Evolutionary conservation across 192 early-diverging fungal genomes (phyloP).

Genomic region (Phlyctochytrium arcticum): DNA sequence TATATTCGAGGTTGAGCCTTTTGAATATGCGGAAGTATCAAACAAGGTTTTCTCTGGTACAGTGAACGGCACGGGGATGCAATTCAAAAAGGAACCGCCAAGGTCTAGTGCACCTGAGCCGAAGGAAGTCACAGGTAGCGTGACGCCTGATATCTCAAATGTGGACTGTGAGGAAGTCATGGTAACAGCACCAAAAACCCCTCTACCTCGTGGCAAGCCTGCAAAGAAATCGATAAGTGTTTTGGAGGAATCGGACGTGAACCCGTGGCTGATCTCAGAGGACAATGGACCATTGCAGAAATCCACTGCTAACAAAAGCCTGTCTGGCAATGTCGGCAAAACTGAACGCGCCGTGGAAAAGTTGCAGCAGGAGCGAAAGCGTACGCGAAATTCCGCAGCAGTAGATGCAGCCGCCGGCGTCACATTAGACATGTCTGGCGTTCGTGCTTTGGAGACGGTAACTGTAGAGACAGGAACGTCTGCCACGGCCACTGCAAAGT

Average conservation of each 20-base stretch:
- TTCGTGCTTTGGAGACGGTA: slow-evolving; percentile 46
- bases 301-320: slow-evolving; percentile 45
- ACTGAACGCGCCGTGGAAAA: slow-evolving; percentile 64
- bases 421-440: slow-evolving; percentile 66
- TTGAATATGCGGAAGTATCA: slow-evolving; percentile 13
- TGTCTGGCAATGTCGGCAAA: slow-evolving; percentile 55
- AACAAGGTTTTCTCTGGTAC: slow-evolving; percentile 17
- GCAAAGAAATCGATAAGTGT: background rate
- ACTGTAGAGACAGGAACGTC: too few relatives aligned
- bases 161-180: background rate
- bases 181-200: too few relatives aligned
- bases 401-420: slow-evolving; percentile 52
- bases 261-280: slow-evolving; percentile 70
- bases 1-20: slow-evolving; percentile 19
- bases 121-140: background rate
- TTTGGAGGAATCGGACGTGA: slow-evolving; percentile 37
- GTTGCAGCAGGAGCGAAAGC: slow-evolving; percentile 57
- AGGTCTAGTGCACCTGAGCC: too few relatives aligned
- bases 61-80: slow-evolving; percentile 6
- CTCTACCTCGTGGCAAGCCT: background rate
- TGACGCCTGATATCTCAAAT: background rate
- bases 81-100: too few relatives aligned
- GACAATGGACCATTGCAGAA: slow-evolving; percentile 52
- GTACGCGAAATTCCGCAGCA: slow-evolving; percentile 22
- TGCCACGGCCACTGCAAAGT: background rate